Base-by-base conservation (phyloP, 2,329 filamentous ascomycete species). In the Aspergillus vadensis region DNA sequence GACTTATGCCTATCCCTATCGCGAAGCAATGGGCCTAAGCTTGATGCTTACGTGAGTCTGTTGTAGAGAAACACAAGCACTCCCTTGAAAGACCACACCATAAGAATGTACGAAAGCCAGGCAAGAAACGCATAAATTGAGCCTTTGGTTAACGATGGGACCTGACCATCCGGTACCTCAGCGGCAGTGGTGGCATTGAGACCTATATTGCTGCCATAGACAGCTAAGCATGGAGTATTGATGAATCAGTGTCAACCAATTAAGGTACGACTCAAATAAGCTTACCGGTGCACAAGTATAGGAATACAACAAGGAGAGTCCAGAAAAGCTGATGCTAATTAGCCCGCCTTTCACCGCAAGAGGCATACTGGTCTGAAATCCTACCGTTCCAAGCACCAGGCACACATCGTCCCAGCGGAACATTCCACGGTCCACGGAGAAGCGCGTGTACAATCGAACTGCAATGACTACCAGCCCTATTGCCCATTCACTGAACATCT, bases 401-500 rank as follows among this genome's bases (percentile, higher is more conserved):
- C 54, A 64, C 10, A 62, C 8, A 49, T 67, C 65, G 53, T 67
- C 65, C 62, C 62, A 67, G 36, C 62, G 60, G 23, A 67, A 57
- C 15, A 30, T 48, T 6, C 57, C 44, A 44, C 61, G 62, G 1
- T 59, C 62, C 23, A 64, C 54, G 9, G 41, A 59, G 51, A 62
- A 67, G 41, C 67, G 63, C 4, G 65, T 55, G 50, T 65, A 68
- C 12, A 68, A 41, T 17, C 67, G 67, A 23, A 66, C 36, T 25
- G 43, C 60, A 43, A 62, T 55, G 15, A 69, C 25, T 5, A 66
- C 25, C 15, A 65, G 36, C 1, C 65, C 65, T 36, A 67, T 60
- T 14, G 61, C 63, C 59, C 62, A 65, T 48, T 67, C 63, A 10
- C 59, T 59, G 27, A 65, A 67, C 38, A 67, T 60, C 56, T 67